Evolutionary conservation across 371 early-diverging fungal species (phyloP).

Genomic region (Coemansia sp.): DNA sequence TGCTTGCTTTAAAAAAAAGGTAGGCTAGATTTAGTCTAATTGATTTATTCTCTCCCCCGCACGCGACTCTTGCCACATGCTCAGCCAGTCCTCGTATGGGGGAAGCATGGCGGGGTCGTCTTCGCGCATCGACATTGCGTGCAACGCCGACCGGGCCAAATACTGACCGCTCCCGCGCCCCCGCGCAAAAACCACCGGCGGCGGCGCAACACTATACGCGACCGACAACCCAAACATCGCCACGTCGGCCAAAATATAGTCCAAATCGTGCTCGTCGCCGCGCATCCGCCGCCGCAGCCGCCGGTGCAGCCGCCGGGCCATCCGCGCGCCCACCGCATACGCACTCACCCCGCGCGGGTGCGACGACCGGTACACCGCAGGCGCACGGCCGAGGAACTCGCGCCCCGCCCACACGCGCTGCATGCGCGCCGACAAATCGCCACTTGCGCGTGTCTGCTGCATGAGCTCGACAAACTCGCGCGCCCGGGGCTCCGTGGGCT

Average conservation of each 20-base stretch:
- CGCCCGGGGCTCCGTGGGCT: conserved; percentile 15
- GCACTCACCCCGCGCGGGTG: conserved; percentile 22
- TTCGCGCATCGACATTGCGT: conserved; percentile 8
- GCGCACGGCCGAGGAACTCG: conserved; percentile 4
- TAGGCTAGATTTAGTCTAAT: not conserved
- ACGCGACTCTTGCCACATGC: conserved; percentile 8
- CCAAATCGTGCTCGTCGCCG: conserved; percentile 13
- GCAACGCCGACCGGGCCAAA: conserved; percentile 11
- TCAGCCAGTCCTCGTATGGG: conserved; percentile 16
- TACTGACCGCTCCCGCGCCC: not conserved
- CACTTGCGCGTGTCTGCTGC: not conserved
- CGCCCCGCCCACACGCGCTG: conserved; percentile 10
- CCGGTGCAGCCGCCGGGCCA: conserved; percentile 16
- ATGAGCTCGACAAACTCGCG: conserved; percentile 3
- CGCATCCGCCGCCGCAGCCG: conserved; percentile 13
- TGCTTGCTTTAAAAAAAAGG: not conserved
- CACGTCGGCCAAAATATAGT: conserved; percentile 26
- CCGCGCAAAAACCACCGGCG: conserved; percentile 8
- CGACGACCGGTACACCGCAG: conserved; percentile 6
- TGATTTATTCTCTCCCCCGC: not conserved
- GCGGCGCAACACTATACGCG: conserved; percentile 30
- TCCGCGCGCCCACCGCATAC: conserved; percentile 18
- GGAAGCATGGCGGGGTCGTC: conserved; percentile 25
- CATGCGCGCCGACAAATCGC: conserved; percentile 10
- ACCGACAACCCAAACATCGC: conserved; percentile 19